These are phyloP conservation scores for Selenicereus undatus DNA, from an alignment of 148 eudicot species.

Conservation along the genomic window DNA sequence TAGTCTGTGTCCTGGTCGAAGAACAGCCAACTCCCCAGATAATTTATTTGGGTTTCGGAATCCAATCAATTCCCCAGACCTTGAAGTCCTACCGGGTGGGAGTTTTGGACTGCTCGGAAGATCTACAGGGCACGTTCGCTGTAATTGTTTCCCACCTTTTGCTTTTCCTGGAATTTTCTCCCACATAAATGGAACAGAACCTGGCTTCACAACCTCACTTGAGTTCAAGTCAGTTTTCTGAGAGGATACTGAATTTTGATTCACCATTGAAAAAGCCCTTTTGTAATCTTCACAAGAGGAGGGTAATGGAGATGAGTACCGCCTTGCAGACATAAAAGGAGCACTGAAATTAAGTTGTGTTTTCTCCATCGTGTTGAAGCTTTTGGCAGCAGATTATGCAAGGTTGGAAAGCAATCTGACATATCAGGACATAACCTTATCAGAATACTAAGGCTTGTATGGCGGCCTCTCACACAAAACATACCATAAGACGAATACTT, in stretches of 20 bases:
- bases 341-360: conserved; percentile 42
- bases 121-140: conserved; percentile 13
- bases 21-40: neutral
- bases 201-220: conserved; percentile 40
- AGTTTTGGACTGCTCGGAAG: conserved; percentile 23
- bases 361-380: conserved; percentile 30
- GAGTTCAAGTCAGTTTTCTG: conserved; percentile 23
- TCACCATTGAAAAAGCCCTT: conserved; percentile 1
- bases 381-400: neutral
- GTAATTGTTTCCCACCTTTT: conserved; percentile 26
- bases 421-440: conserved; percentile 12
- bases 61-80: conserved; percentile 36
- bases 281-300: conserved; percentile 27
- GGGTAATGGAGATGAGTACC: conserved; percentile 43
- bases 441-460: neutral
- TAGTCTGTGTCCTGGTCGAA: neutral
- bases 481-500: too few species aligned
- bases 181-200: conserved; percentile 42
- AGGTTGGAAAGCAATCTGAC: neutral
- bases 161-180: conserved; percentile 44
- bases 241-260: conserved; percentile 8
- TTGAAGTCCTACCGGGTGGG: conserved; percentile 24
- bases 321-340: conserved; percentile 48
- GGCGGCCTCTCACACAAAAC: neutral
- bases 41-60: conserved; percentile 24